phyloP scores from a whole-genome alignment of 208 protist species.

The Crithidia expoeki region DNA sequence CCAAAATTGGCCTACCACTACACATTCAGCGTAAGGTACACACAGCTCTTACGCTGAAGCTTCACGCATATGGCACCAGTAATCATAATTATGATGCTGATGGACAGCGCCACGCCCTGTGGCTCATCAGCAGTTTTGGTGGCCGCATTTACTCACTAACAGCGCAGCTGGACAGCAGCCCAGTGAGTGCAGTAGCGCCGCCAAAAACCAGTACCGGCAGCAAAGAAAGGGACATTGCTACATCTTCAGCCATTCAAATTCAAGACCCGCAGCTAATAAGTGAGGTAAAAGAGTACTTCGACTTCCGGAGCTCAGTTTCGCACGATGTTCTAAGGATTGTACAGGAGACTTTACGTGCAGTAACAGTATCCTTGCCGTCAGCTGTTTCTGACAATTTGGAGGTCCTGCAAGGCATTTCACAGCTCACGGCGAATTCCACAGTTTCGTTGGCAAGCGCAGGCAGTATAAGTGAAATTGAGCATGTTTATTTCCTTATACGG shows the following conservation, averaged over 20 bases:
- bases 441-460: neutral
- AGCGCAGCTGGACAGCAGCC: neutral
- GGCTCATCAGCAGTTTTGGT: slow-evolving; percentile 22
- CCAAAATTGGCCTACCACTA: slow-evolving; percentile 7
- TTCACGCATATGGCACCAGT: slow-evolving; percentile 3
- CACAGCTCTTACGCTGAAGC: slow-evolving; percentile 3
- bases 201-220: neutral
- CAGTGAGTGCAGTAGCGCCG: neutral
- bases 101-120: slow-evolving; percentile 14
- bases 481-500: neutral
- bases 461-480: neutral
- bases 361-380: neutral
- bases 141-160: neutral
- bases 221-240: neutral
- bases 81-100: slow-evolving; percentile 3
- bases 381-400: neutral
- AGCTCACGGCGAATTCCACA: neutral
- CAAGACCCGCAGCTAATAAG: neutral
- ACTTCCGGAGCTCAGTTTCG: slow-evolving; percentile 3
- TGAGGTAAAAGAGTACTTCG: neutral
- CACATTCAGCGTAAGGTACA: slow-evolving; percentile 22
- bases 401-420: neutral
- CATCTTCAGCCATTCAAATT: neutral
- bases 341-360: neutral
- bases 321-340: neutral